Evolutionary conservation across 768 basidiomycete genomes (phyloP), one percentile per base, ranked within the genome.

Genomic region (Tricholoma sp.): DNA sequence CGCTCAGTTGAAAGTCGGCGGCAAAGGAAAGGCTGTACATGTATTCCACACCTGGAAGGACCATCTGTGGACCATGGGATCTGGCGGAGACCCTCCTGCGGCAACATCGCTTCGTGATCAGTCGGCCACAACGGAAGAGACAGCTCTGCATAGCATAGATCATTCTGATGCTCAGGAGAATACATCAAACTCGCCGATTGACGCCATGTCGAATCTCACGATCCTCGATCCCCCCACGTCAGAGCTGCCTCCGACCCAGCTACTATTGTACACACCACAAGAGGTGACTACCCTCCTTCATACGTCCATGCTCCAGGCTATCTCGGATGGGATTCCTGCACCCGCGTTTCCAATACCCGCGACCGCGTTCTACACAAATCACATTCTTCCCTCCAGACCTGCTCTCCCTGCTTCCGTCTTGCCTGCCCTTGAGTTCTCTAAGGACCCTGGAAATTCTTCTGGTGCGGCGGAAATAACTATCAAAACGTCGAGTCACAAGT

Each of bases 321-420:
- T 93, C 57, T 69, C 71, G 11, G 63, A 74, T 0, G 65, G 77
- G 1, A 66, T 82, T 1, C 80, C 83, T 0, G 49, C 77, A 0
- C 77, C 81, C 0, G 68, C 80, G 1, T 89, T 93, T 65, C 92
- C 94, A 0, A 85, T 94, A 44, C 74, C 86, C 0, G 82, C 91
- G 0, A 89, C 90, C 10, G 77, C 76, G 0, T 83, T 94, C 61
- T 94, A 93, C 70, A 81, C 88, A 6, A 79, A 77, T 15, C 79
- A 91, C 64, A 80, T 96, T 50, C 79, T 95, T 2, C 92, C 92
- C 5, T 84, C 77, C 52, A 80, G 92, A n/a, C 89, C 92, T 7
- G 83, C 84, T n/a, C 83, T 81, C 55, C 81, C 84, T 51, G 72
- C 72, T 34, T 58, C 66, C 36, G 61, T 78, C 11, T 50, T 77